A percentile compares a stretch with the other conserved stretches of the same genome.
These are phyloP conservation scores for Pseudogymnoascus sp. DNA, from an alignment of 2,329 filamentous ascomycete species.

Conservation along the genomic window DNA sequence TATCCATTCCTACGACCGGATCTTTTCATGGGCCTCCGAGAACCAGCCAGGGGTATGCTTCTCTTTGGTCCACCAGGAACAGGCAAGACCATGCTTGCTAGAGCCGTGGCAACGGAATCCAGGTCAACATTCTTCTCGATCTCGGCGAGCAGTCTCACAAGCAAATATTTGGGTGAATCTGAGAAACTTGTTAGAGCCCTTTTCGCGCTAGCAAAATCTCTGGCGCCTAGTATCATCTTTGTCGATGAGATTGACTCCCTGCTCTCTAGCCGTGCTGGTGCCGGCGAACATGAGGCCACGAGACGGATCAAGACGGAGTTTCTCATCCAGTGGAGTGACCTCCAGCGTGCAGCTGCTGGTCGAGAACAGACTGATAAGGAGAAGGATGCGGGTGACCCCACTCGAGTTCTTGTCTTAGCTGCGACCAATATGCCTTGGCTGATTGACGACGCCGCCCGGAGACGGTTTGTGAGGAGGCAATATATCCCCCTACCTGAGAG, in stretches of 20 bases:
- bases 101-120: constrained; percentile 90
- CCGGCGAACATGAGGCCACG: constrained; percentile 86
- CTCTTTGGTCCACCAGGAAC: constrained; percentile 96
- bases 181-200: constrained; percentile 93
- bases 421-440: constrained; percentile 97
- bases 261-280: constrained; percentile 72
- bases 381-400: constrained; percentile 70
- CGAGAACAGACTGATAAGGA: constrained; percentile 61
- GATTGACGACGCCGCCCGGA: constrained; percentile 88
- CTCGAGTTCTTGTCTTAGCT: constrained; percentile 82
- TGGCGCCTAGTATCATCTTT: constrained; percentile 95
- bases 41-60: constrained; percentile 90
- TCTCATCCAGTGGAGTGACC: constrained; percentile 91
- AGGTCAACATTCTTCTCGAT: constrained; percentile 96
- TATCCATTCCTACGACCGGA: constrained; percentile 95
- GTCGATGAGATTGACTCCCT: constrained; percentile 97
- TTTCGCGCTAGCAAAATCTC: constrained; percentile 77
- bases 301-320: constrained; percentile 96
- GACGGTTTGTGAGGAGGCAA: constrained; percentile 85
- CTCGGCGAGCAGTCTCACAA: constrained; percentile 86
- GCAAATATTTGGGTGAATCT: constrained; percentile 91
- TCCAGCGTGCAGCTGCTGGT: constrained; percentile 85
- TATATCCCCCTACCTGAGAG: constrained; percentile 92
- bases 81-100: constrained; percentile 94
- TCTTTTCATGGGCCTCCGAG: constrained; percentile 88